These are phyloP conservation scores for Fraxinus sp. DNA, from an alignment of 305 asterid genomes.

Conservation along the genomic window DNA sequence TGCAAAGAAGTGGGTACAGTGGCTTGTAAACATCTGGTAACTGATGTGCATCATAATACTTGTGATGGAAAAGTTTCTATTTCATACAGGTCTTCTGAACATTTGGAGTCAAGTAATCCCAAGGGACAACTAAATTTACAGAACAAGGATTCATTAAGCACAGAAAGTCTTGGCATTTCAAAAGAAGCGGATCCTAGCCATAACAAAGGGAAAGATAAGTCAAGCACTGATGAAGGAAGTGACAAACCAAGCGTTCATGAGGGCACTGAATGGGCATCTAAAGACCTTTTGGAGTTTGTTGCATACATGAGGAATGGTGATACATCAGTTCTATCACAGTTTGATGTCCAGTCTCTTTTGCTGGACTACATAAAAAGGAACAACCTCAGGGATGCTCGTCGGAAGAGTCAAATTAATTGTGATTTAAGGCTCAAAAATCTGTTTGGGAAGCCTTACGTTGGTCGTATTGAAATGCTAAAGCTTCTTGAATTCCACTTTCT, in stretches of 20 bases:
- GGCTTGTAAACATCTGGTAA: slow-evolving; percentile 34
- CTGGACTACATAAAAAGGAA: slow-evolving; percentile 72
- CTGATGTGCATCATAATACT: slow-evolving; percentile 26
- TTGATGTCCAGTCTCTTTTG: slow-evolving; percentile 69
- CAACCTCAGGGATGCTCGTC: slow-evolving; percentile 74
- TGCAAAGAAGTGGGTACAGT: slow-evolving; percentile 40
- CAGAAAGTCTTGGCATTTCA: slow-evolving; percentile 28
- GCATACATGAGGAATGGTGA: slow-evolving; percentile 78
- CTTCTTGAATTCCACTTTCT: slow-evolving; percentile 83
- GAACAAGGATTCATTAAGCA: slow-evolving; percentile 32
- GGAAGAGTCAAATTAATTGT: slow-evolving; percentile 76
- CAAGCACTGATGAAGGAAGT: slow-evolving; percentile 17
- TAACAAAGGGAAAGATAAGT: slow-evolving; percentile 16
- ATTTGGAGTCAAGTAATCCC: slow-evolving; percentile 44
- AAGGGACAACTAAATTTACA: slow-evolving; percentile 29
- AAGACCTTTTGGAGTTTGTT: slow-evolving; percentile 67
- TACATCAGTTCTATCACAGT: slow-evolving; percentile 51
- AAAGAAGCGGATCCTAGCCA: slow-evolving; percentile 18
- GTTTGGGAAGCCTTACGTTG: slow-evolving; percentile 80
- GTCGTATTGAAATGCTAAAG: slow-evolving; percentile 88
- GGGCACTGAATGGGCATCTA: slow-evolving; percentile 46
- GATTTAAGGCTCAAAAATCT: slow-evolving; percentile 71
- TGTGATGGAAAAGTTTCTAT: slow-evolving; percentile 35
- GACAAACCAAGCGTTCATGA: slow-evolving; percentile 26
- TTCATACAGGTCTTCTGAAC: slow-evolving; percentile 34